Conservation (phyloP, 176 grass and related monocot species). For the Lolium multiflorum region DNA sequence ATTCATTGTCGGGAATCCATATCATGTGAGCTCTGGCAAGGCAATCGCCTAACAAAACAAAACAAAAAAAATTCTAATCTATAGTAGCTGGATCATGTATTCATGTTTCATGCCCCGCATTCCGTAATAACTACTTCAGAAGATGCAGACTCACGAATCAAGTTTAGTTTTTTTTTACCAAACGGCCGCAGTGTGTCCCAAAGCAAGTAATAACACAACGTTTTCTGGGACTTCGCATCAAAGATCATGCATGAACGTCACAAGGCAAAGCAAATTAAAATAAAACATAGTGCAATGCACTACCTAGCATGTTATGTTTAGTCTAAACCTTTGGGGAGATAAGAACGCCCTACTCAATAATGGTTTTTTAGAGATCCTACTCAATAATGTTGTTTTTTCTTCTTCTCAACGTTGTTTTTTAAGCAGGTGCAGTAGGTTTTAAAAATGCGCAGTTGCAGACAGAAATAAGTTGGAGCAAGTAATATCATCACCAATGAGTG, state of each 20-base stretch:
- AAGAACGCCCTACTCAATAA: background rate
- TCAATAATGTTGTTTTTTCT: background rate
- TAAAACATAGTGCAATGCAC: background rate
- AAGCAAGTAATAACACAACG: background rate
- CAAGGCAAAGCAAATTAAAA: background rate
- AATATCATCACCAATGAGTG: background rate
- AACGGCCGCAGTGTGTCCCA: background rate
- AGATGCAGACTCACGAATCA: background rate
- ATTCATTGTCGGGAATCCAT: background rate
- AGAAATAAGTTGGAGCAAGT: background rate
- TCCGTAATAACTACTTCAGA: constrained; percentile 6
- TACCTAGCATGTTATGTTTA: background rate
- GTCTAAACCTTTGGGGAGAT: background rate
- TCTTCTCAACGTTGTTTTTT: background rate
- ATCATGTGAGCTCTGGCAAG: background rate
- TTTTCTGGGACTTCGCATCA: background rate
- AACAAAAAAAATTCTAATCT: background rate
- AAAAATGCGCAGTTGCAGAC: background rate
- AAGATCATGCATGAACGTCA: background rate
- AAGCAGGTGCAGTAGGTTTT: background rate
- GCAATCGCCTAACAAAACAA: background rate
- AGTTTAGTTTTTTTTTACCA: background rate
- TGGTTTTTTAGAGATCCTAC: background rate
- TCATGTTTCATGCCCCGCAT: background rate
- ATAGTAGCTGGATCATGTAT: background rate